Base-by-base conservation (phyloP, 345 rosid species). In the Erysimum cheiranthoides region DNA sequence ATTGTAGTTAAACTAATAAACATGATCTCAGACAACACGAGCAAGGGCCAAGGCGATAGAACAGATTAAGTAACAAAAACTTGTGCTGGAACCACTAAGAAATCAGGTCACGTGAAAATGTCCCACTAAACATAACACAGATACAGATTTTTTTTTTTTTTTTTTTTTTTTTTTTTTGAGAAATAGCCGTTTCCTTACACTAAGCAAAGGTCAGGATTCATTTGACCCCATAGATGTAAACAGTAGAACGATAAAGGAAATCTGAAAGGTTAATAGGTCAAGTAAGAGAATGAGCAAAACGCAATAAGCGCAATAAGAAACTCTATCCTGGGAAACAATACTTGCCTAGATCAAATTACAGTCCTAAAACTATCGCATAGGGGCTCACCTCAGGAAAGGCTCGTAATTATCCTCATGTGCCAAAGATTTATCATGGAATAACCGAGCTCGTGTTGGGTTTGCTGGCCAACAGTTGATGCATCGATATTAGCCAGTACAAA, bases 311-410 rank as follows among this genome's bases (percentile, higher is more conserved):
- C 46, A 35, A 62, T 16, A 62, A 51, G 28, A 18, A 61, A 43
- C 9, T 34, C 9, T 34, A 32, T 32, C 34, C 34, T 32, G 34
- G 5, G 34, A 32, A 32, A 32, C 34, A 32, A 6, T 32, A 32
- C 43, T 36, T 47, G 5, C 32, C n/a, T 51, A n/a, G 69, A 39
- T 36, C 10, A 57, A 36, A 18, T 31, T 46, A 46, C 57, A 9
- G 21, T 46, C 21, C 17, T 11, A 75, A 38, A 66, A 71, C 21
- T 10, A 45, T 73, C 36, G 35, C 32, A 40, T 16, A 80, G 38
- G 71, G 80, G 81, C 87, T 88, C 68, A 91, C 85, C 99, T 92
- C 86, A 90, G 78, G 97, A 95, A 92, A 74, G 99, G 97, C 66
- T 90, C 97, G 72, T 92, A 92, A 79, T 87, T 79, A 78, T 88